A percentile compares a stretch with the other conserved stretches of the same genome.
phyloP scores from a whole-genome alignment of 148 eudicot species.

The Cornus controversa region DNA sequence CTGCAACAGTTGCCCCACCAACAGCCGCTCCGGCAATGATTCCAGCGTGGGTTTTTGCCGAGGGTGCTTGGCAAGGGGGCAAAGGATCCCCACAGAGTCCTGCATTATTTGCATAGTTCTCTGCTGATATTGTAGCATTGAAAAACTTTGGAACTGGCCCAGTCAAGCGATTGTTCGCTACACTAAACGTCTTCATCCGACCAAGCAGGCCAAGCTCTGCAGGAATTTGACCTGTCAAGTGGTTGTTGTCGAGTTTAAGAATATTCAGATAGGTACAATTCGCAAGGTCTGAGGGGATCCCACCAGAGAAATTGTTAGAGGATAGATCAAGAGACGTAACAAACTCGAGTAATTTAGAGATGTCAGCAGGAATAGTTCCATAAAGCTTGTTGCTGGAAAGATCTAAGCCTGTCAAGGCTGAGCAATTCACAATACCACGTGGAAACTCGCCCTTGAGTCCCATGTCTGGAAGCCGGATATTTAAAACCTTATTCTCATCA shows the following conservation, averaged over 20 bases:
- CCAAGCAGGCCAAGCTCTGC: conserved; percentile 34
- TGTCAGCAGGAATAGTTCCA: conserved; percentile 41
- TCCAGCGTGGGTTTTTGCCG: conserved; percentile 20
- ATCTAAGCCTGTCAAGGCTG: conserved; percentile 38
- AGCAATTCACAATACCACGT: conserved; percentile 36
- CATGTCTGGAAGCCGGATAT: conserved; percentile 39
- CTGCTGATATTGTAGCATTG: conserved; percentile 16
- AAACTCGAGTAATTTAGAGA: conserved; percentile 26
- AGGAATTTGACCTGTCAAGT: conserved; percentile 48
- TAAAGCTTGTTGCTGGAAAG: conserved; percentile 45
- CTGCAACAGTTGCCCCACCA: conserved; percentile 29
- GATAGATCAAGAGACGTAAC: conserved; percentile 51
- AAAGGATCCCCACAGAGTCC: conserved; percentile 47
- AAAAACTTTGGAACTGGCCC: conserved; percentile 38
- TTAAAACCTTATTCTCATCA: conserved; percentile 46
- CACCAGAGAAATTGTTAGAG: conserved; percentile 50
- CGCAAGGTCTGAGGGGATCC: conserved; percentile 35
- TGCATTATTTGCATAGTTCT: conserved; percentile 33
- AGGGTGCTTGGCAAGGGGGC: conserved; percentile 22
- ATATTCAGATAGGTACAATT: conserved; percentile 43
- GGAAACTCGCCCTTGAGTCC: conserved; percentile 58
- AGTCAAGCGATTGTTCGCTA: conserved; percentile 40
- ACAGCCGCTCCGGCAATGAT: conserved; percentile 28
- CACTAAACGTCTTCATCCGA: conserved; percentile 41
- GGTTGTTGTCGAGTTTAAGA: conserved; percentile 43